Evolutionary conservation across 352 stramenopile species (phyloP), one percentile per base, ranked within the genome.

Genomic region (Phytophthora niederhauseri): DNA sequence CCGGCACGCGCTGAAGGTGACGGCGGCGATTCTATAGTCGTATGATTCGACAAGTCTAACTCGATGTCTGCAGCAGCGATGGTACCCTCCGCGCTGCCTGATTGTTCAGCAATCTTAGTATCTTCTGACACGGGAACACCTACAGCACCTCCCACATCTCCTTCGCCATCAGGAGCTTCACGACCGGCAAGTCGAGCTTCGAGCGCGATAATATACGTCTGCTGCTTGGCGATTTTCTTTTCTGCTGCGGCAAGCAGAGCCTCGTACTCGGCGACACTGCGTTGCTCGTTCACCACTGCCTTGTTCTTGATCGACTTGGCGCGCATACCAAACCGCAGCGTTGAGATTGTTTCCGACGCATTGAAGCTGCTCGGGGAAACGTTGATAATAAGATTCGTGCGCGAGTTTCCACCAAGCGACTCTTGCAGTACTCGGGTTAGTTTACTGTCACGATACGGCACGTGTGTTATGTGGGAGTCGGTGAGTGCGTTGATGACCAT

Each of bases 271-370:
- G 95, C 90, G 17, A 97, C 90, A 61, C 87, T 97, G 43, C 90
- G 83, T 55, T 95, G 82, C 57, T 97, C 87, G 55, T 98, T 98
- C 24, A 98, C 93, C 5, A 97, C 90, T 3, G 95, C 92, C 80
- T 97, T 98, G 76, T 99, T 98, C 78, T 97, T 91, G 68, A 99
- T 98, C 20, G 81, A 91, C 68, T 98, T 98, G n/a, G 96, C 96
- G 15, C 93, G 87, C 50, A 87, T 92, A 22, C 91, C 93, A 61
- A 98, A 98, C 4, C 92, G 85, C 28, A 98, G 75, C 19, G 96
- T 99, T 8, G 87, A 97, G 17, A 98, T 72, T 6, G 95, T 99
- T 76, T 99, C 96, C 0, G 73, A 68, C 4, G 91, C 82, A 67
- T 98, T 98, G 67, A 91, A 98, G 55, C 77, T 93, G 52, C 87